Percentiles rank a stretch among this genome's conserved stretches.
Conservation (phyloP, 768 basidiomycete species). For the Omphalotus guepiniiformis region DNA sequence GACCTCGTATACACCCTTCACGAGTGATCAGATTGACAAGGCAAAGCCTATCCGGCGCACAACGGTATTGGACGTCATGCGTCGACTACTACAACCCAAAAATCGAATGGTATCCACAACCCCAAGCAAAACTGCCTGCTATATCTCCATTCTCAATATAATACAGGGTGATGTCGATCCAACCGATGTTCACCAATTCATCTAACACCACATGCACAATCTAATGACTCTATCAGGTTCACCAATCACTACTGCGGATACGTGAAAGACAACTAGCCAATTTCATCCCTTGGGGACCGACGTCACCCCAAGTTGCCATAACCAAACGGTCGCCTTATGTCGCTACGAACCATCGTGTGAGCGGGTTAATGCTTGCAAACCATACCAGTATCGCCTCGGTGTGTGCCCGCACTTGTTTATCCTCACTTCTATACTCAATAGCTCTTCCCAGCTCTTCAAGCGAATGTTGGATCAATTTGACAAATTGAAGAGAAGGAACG, state of each 20-base stretch:
- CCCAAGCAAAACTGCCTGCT: slow-evolving; percentile 90
- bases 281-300: slow-evolving; percentile 99
- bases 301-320: slow-evolving; percentile 94
- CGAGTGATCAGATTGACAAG: slow-evolving; percentile 95
- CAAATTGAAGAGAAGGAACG: slow-evolving; percentile 78
- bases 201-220: background rate
- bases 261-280: slow-evolving; percentile 95
- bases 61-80: slow-evolving; percentile 98
- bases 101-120: slow-evolving; percentile 96
- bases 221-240: slow-evolving; percentile 54
- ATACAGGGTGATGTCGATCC: slow-evolving; percentile 99
- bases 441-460: slow-evolving; percentile 72
- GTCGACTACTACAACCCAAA: slow-evolving; percentile 93
- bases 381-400: slow-evolving; percentile 98
- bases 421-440: background rate
- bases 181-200: slow-evolving; percentile 56
- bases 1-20: slow-evolving; percentile 99
- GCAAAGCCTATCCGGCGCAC: slow-evolving; percentile 95
- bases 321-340: slow-evolving; percentile 90
- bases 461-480: slow-evolving; percentile 97
- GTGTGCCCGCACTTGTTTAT: slow-evolving; percentile 24
- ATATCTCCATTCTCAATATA: slow-evolving; percentile 97
- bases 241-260: slow-evolving; percentile 95
- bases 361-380: slow-evolving; percentile 97
- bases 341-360: slow-evolving; percentile 86